These are phyloP conservation scores for Gymnopilus dilepis DNA, from an alignment of 768 basidiomycete genomes.

Conservation along the genomic window DNA sequence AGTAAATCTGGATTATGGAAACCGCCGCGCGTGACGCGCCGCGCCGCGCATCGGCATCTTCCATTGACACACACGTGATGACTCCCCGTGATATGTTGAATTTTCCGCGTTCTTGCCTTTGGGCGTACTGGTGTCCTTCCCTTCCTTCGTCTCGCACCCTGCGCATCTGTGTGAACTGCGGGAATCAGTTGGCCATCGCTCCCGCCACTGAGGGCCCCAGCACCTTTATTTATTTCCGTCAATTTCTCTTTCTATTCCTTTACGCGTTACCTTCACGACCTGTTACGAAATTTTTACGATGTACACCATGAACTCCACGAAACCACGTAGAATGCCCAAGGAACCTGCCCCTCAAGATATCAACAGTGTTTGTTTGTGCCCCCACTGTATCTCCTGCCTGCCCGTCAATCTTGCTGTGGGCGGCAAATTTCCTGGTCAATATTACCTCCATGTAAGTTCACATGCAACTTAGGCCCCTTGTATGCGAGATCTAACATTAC, in stretches of 20 bases:
- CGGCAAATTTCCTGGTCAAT: conserved; percentile 9
- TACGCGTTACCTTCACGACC: neutral
- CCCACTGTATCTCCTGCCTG: neutral
- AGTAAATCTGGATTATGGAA: neutral
- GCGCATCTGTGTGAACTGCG: neutral
- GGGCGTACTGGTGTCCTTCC: neutral
- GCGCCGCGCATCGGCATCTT: neutral
- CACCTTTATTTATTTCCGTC: neutral
- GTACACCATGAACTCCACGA: neutral
- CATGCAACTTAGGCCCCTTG: neutral
- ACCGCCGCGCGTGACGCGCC: neutral
- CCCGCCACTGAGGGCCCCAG: neutral
- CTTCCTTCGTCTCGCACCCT: neutral
- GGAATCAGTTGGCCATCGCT: neutral
- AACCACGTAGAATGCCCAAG: neutral
- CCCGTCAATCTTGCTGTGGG: conserved; percentile 9
- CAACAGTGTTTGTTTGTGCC: neutral
- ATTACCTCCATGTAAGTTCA: conserved; percentile 9
- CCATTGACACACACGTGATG: neutral
- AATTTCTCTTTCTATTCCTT: neutral
- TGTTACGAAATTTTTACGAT: neutral
- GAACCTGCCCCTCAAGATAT: neutral
- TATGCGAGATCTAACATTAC: neutral
- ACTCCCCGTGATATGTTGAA: neutral
- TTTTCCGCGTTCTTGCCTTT: neutral